These are phyloP conservation scores for Ascomycota sp. DNA, from an alignment of 2,329 filamentous ascomycete species.

Conservation along the genomic window DNA sequence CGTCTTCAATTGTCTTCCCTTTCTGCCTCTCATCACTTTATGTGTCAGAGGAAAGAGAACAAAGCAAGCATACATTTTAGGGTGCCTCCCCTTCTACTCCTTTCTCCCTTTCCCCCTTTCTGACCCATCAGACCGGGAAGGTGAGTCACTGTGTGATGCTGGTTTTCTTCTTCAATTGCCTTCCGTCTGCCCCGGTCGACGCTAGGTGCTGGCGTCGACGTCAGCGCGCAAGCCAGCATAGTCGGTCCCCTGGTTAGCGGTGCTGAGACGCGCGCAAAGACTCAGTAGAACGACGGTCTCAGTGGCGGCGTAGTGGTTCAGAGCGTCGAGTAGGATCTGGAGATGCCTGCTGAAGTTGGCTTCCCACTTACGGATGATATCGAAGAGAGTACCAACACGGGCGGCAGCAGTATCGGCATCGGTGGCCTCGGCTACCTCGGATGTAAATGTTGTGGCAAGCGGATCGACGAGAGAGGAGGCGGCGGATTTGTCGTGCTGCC, in stretches of 20 bases:
- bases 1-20: too few species aligned
- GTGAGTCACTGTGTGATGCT: too few species aligned
- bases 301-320: conserved; percentile 94
- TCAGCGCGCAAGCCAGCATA: conserved; percentile 39
- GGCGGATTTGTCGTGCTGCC: background rate
- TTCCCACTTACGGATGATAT: conserved; percentile 81
- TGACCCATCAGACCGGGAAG: too few species aligned
- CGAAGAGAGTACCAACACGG: conserved; percentile 57
- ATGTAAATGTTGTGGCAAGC: background rate
- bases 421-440: conserved; percentile 8
- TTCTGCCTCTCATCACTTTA: too few species aligned
- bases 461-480: background rate
- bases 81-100: too few species aligned
- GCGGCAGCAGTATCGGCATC: conserved; percentile 12
- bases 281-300: conserved; percentile 89
- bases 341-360: conserved; percentile 80
- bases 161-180: too few species aligned
- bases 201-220: conserved; percentile 20
- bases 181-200: too few species aligned
- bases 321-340: conserved; percentile 79
- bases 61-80: too few species aligned
- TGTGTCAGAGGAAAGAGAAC: too few species aligned
- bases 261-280: conserved; percentile 64
- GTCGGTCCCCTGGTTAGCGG: conserved; percentile 57
- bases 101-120: too few species aligned